A percentile compares a stretch with the other conserved stretches of the same genome.
These are phyloP conservation scores for Aspergillus pseudoviridinutans DNA, from an alignment of 2,329 filamentous ascomycete species.

Conservation along the genomic window DNA sequence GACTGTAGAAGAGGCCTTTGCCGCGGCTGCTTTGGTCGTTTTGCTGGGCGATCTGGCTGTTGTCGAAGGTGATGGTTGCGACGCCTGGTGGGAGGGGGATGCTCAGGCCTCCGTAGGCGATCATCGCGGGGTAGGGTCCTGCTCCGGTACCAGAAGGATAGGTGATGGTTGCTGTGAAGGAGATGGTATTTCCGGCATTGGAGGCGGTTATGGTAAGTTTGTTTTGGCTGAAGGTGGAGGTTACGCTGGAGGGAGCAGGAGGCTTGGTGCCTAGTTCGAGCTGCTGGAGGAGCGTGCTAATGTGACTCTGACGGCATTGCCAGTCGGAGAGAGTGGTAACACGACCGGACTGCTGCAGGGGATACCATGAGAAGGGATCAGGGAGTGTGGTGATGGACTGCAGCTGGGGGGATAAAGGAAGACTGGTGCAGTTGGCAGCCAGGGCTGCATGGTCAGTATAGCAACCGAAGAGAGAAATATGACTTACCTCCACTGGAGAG, in stretches of 20 bases:
- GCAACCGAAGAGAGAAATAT: background rate
- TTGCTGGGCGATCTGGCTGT: conserved; percentile 56
- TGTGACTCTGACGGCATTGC: background rate
- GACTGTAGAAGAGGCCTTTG: conserved; percentile 56
- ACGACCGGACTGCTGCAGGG: background rate
- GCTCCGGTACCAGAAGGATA: conserved; percentile 27
- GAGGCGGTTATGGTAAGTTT: background rate
- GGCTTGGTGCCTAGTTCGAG: conserved; percentile 1
- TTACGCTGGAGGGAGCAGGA: background rate
- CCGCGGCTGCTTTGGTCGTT: conserved; percentile 45
- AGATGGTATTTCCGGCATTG: background rate
- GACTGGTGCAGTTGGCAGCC: background rate
- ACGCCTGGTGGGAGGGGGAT: conserved; percentile 54
- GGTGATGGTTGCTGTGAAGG: background rate
- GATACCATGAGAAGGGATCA: conserved; percentile 1
- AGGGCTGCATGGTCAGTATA: background rate
- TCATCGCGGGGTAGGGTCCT: conserved; percentile 55
- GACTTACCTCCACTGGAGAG: background rate
- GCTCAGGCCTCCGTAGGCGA: conserved; percentile 52
- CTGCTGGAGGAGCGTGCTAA: conserved; percentile 1
- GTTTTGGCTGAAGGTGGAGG: background rate
- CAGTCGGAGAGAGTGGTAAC: background rate
- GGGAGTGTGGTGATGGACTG: background rate
- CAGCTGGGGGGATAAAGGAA: background rate
- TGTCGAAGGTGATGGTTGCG: conserved; percentile 57